Percentiles rank a stretch among this genome's conserved stretches.
phyloP scores from a whole-genome alignment of 805 yeast species.

The Candida quercuum region DNA sequence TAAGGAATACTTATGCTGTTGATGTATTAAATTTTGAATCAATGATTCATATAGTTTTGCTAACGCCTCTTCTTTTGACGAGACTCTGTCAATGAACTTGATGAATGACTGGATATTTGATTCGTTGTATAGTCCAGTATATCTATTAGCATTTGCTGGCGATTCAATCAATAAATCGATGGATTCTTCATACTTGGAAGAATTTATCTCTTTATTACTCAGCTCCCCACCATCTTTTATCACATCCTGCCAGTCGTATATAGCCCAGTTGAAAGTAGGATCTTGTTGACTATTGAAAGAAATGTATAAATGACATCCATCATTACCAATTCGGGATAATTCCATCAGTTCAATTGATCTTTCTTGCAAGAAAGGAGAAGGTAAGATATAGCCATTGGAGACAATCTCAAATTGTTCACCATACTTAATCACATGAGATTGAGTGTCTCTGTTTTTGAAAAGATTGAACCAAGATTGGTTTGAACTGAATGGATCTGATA shows the following conservation, averaged over 20 bases:
- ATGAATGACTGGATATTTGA: slow-evolving; percentile 21
- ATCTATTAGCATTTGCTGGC: slow-evolving; percentile 24
- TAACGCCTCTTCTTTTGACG: slow-evolving; percentile 14
- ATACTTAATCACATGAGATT: slow-evolving; percentile 15
- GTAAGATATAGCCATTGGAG: slow-evolving; percentile 18
- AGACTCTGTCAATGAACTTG: slow-evolving; percentile 8
- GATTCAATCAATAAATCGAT: slow-evolving; percentile 21
- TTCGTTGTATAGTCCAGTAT: slow-evolving; percentile 17
- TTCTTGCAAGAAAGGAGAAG: slow-evolving; percentile 22
- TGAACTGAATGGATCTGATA: slow-evolving; percentile 28
- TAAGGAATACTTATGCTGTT: slow-evolving; percentile 16
- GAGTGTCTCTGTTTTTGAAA: slow-evolving; percentile 5
- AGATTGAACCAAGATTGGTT: slow-evolving; percentile 27
- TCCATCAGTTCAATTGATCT: no score
- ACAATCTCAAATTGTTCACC: slow-evolving; percentile 17
- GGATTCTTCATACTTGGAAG: slow-evolving; percentile 19
- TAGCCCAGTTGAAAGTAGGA: slow-evolving; percentile 15
- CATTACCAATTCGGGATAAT: slow-evolving; percentile 12
- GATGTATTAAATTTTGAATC: slow-evolving; percentile 11
- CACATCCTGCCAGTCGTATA: slow-evolving; percentile 13
- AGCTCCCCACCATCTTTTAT: slow-evolving; percentile 7
- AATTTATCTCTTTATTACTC: slow-evolving; percentile 21
- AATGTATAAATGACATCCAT: slow-evolving; percentile 28
- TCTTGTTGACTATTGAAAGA: slow-evolving; percentile 11
- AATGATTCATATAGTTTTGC: slow-evolving; percentile 12